Evolutionary conservation across 352 stramenopile species (phyloP), one percentile per base, ranked within the genome.

Genomic region (Globisporangium recalcitrans): DNA sequence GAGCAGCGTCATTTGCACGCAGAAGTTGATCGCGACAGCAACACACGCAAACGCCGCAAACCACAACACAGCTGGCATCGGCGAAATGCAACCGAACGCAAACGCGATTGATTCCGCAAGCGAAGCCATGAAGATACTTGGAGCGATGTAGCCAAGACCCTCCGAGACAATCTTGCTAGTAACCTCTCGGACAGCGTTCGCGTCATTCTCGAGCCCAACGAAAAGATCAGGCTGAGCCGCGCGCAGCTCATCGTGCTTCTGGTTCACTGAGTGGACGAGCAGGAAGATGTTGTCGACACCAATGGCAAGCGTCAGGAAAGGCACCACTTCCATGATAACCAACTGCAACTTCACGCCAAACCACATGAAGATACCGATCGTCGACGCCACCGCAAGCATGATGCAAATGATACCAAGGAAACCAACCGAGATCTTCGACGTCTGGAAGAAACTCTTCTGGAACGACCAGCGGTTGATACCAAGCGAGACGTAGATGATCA

Each of bases 241-340:
- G 7, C 64, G 62, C 13, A 78, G 59, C 32, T 78, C 61, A 21
- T 84, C 68, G 36, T 86, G 70, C 51, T 81, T 77, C 52, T 80
- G 61, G 4, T 65, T 74, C 52, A 88, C 74, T 11, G 79, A 75
- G 32, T 87, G 73, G 27, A 88, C 75, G n/a, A 88, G 38, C 31
- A 88, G 52, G 69, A 88, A 88, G 44, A 88, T 88, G 42, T 88
- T 88, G 58, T 88, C 79, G 5, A 88, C 79, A 59, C 79, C 79
- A 32, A 88, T 88, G 3, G 79, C 79, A 27, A 88, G 64, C 51
- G 79, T 81, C 46, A 88, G 62, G 62, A 88, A 88, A 26, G 79
- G 79, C 29, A 88, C 77, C 19, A 88, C 79, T 24, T 88, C 79
- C 73, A 88, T 87, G 48, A 88, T 85, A 31, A 88, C 82, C 14